Percentiles rank a stretch among this genome's conserved stretches.
phyloP scores from a whole-genome alignment of 306 rosid species.

The Macrotyloma uniflorum region DNA sequence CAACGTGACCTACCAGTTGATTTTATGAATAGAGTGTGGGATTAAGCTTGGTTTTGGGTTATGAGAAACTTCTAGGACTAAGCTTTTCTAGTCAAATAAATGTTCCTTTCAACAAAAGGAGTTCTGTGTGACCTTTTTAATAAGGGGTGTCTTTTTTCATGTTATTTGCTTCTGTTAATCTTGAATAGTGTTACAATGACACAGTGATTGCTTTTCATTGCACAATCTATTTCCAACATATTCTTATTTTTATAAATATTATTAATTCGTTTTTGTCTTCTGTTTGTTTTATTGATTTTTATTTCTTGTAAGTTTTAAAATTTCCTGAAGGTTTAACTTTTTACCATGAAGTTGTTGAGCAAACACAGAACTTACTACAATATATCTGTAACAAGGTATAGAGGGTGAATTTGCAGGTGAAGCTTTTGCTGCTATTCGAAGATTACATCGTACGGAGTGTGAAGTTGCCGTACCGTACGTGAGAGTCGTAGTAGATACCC shows the following conservation, averaged over 20 bases:
- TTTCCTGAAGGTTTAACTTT: too few relatives aligned
- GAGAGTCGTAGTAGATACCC: too few relatives aligned
- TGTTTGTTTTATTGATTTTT: too few relatives aligned
- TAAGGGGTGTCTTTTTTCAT: not conserved
- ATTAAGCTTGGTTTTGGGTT: not conserved
- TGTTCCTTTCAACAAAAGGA: not conserved
- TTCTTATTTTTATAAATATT: not conserved
- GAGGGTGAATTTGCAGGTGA: too few relatives aligned
- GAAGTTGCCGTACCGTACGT: too few relatives aligned
- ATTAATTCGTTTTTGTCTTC: too few relatives aligned
- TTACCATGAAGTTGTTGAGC: too few relatives aligned
- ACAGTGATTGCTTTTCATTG: not conserved
- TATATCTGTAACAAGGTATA: too few relatives aligned
- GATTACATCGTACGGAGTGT: too few relatives aligned
- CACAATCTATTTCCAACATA: not conserved
- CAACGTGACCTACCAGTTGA: not conserved
- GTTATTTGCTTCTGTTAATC: not conserved
- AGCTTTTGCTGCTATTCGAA: too few relatives aligned
- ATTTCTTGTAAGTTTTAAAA: too few relatives aligned
- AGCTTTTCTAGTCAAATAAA: not conserved
- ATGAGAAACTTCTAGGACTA: not conserved
- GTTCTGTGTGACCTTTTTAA: not conserved
- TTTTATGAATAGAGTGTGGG: not conserved
- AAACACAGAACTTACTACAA: too few relatives aligned
- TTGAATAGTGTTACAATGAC: not conserved